Conservation (phyloP, 768 basidiomycete genomes). For the Butyriboletus loyo region DNA sequence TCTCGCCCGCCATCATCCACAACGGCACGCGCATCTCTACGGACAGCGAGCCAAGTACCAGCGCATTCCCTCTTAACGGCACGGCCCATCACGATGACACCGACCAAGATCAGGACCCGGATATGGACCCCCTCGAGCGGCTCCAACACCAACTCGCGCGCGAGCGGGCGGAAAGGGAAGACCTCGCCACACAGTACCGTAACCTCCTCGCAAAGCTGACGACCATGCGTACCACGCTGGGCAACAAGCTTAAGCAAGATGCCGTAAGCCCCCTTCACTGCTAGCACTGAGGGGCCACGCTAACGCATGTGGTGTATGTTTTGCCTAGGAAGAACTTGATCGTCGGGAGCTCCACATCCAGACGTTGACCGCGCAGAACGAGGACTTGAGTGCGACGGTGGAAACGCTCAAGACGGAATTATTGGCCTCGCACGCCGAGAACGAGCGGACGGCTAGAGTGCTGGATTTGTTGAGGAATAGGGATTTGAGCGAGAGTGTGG, state of each 20-base stretch:
- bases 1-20: slow-evolving; percentile 24
- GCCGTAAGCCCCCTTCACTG: slow-evolving; percentile 59
- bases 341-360: slow-evolving; percentile 82
- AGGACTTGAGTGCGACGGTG: slow-evolving; percentile 66
- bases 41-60: slow-evolving; percentile 40
- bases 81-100: slow-evolving; percentile 34
- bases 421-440: slow-evolving; percentile 69
- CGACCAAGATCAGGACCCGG: slow-evolving; percentile 41
- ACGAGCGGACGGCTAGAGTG: slow-evolving; percentile 65
- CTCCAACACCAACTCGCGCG: slow-evolving; percentile 74
- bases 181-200: slow-evolving; percentile 80
- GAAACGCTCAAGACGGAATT: slow-evolving; percentile 82
- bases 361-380: slow-evolving; percentile 72
- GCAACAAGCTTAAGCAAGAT: slow-evolving; percentile 93
- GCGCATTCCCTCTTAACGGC: slow-evolving; percentile 31
- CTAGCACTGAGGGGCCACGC: background rate
- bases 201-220: slow-evolving; percentile 86
- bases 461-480: slow-evolving; percentile 64
- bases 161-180: slow-evolving; percentile 83
- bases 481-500: slow-evolving; percentile 62
- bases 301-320: background rate
- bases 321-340: slow-evolving; percentile 92
- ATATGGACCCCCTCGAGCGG: slow-evolving; percentile 49
- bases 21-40: slow-evolving; percentile 36
- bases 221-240: slow-evolving; percentile 88